Evolutionary conservation across 2,329 filamentous ascomycete species (phyloP).

Genomic region (Beauveria sp.): DNA sequence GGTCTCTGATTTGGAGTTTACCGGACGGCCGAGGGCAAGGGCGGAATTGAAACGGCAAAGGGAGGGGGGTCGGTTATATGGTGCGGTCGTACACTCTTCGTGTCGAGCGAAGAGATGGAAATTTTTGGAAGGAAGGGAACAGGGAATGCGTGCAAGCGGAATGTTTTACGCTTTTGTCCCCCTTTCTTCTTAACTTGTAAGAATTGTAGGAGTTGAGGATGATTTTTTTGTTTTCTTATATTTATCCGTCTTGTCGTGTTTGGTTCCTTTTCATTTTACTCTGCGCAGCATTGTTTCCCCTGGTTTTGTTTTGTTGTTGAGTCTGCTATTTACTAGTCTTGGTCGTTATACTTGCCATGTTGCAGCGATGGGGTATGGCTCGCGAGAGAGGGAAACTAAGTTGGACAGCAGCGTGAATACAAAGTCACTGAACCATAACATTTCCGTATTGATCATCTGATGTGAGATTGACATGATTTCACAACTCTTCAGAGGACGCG

Average conservation of each 20-base stretch:
- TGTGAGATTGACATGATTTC: background rate
- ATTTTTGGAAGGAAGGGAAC: background rate
- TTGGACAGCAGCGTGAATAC: slow-evolving; percentile 13
- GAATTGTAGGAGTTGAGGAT: slow-evolving; percentile 13
- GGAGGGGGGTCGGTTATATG: background rate
- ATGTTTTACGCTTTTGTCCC: background rate
- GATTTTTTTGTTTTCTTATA: slow-evolving; percentile 8
- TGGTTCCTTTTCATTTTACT: slow-evolving; percentile 7
- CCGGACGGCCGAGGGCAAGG: background rate
- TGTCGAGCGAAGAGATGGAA: background rate
- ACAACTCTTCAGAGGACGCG: background rate
- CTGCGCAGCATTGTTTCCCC: slow-evolving; percentile 10
- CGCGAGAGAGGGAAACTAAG: slow-evolving; percentile 2
- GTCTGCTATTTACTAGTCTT: slow-evolving; percentile 4
- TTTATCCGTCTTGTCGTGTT: background rate
- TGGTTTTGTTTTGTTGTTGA: slow-evolving; percentile 3
- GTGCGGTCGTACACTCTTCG: background rate
- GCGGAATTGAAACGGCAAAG: slow-evolving; percentile 1
- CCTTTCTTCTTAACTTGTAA: slow-evolving; percentile 3
- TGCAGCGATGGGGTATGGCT: slow-evolving; percentile 2
- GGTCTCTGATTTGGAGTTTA: slow-evolving; percentile 8
- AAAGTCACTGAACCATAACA: slow-evolving; percentile 4
- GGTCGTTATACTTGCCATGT: slow-evolving; percentile 6
- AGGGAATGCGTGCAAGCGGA: background rate
- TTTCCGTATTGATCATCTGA: no score